These are phyloP conservation scores for Diaporthe ilicicola DNA, from an alignment of 2,329 filamentous ascomycete genomes.

Conservation along the genomic window DNA sequence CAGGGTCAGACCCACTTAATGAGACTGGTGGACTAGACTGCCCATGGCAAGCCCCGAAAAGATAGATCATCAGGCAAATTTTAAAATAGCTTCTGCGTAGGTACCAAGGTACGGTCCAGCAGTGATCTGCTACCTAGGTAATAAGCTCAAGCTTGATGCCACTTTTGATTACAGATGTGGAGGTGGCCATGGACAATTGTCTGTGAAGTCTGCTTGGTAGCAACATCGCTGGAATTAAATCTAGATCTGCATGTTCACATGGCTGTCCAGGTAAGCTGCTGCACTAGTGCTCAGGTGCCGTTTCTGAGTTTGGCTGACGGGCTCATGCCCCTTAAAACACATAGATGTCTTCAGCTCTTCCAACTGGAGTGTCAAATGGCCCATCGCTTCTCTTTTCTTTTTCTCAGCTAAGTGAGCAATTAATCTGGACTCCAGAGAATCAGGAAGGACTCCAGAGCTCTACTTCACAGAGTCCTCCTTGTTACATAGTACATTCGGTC, in stretches of 20 bases:
- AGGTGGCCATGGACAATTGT: background rate
- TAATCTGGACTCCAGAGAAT: no score
- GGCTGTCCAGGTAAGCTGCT: no score
- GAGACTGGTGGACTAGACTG: background rate
- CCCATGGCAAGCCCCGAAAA: background rate
- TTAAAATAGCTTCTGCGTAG: background rate
- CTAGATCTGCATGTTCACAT: background rate
- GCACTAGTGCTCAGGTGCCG: no score
- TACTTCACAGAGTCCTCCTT: background rate
- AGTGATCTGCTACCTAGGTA: background rate
- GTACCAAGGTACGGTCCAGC: background rate
- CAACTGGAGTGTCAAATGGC: background rate
- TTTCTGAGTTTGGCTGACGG: background rate
- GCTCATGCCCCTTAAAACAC: no score
- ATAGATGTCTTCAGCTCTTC: background rate
- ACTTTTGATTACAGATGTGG: background rate
- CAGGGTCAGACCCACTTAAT: background rate
- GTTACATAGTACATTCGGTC: conserved; percentile 12
- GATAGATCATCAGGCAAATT: background rate
- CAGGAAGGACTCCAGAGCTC: background rate
- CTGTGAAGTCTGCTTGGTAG: background rate
- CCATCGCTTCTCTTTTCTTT: no score
- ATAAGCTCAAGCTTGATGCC: no score
- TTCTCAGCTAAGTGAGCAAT: no score
- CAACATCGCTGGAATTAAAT: background rate